Conservation (phyloP, 441 rosid genomes). For the Erysimum cheiri region DNA sequence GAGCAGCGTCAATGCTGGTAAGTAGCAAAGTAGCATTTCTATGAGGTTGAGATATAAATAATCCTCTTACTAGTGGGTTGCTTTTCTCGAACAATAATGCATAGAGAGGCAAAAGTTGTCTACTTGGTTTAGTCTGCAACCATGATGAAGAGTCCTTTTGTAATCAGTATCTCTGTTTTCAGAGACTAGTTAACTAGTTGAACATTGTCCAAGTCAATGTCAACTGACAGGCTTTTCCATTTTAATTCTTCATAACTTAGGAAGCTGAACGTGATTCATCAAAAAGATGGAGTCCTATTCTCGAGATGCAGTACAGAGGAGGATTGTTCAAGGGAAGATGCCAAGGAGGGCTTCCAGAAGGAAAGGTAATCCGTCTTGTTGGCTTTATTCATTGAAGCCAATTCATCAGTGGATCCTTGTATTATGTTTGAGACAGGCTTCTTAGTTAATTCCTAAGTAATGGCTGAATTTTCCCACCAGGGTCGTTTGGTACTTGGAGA, state of each 20-base stretch:
- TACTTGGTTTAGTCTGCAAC: constrained; percentile 12
- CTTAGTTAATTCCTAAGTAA: constrained; percentile 32
- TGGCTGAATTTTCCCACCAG: constrained; percentile 50
- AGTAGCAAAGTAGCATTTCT: constrained; percentile 33
- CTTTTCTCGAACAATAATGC: constrained; percentile 1
- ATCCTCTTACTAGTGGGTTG: constrained; percentile 7
- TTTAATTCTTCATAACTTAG: constrained; percentile 48
- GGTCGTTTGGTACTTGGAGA: constrained; percentile 79
- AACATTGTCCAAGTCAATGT: neutral
- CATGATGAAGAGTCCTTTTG: constrained; percentile 13
- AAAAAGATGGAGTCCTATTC: constrained; percentile 80
- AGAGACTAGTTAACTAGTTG: constrained; percentile 7
- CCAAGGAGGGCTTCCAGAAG: constrained; percentile 99
- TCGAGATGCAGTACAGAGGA: constrained; percentile 93
- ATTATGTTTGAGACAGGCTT: constrained; percentile 28
- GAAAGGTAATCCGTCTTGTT: constrained; percentile 64
- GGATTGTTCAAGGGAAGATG: constrained; percentile 83
- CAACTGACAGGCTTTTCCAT: constrained; percentile 24
- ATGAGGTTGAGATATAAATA: neutral
- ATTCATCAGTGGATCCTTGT: constrained; percentile 11
- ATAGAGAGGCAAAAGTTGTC: neutral
- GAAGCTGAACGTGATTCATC: constrained; percentile 91
- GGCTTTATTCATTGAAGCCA: neutral
- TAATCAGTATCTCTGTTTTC: neutral
- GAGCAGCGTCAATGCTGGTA: constrained; percentile 99